A percentile compares a stretch with the other conserved stretches of the same genome.
These are phyloP conservation scores for Dictyostelium intermedium DNA, from an alignment of 78 protist genomes.

Conservation along the genomic window DNA sequence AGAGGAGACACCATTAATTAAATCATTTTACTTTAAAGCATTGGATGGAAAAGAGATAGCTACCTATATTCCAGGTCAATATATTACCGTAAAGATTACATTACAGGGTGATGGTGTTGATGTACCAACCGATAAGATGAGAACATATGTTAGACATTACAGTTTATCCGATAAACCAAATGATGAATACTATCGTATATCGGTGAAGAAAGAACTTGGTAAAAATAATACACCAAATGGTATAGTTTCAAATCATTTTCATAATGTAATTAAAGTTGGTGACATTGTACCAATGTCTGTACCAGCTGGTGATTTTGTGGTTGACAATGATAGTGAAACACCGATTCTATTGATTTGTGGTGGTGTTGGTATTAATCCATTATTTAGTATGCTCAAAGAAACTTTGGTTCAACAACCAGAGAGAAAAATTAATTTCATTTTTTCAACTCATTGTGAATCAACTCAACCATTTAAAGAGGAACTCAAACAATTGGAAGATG, in stretches of 20 bases:
- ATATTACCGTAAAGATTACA: not conserved
- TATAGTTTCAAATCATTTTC: conserved; percentile 10
- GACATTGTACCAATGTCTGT: not conserved
- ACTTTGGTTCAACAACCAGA: not conserved
- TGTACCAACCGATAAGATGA: not conserved
- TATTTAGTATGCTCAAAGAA: not conserved
- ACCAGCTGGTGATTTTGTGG: conserved; percentile 18
- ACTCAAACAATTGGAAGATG: not conserved
- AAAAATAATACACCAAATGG: not conserved
- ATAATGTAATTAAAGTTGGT: not conserved
- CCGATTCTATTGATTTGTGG: not conserved
- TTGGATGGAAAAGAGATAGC: not conserved
- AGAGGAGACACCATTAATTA: not conserved
- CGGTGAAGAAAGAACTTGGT: conserved; percentile 2
- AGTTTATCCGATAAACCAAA: conserved; percentile 27
- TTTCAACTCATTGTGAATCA: not conserved
- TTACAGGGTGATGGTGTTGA: not conserved
- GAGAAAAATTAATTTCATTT: not conserved
- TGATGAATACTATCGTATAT: conserved; percentile 17
- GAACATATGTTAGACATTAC: conserved; percentile 16
- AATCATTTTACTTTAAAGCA: conserved; percentile 15
- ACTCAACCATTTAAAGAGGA: conserved; percentile 11
- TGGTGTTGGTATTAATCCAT: conserved; percentile 4
- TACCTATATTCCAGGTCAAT: not conserved
- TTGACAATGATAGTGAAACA: not conserved